Evolutionary conservation across 192 early-diverging fungal species (phyloP), one percentile per base, ranked within the genome.

Genomic region (Chytriomyces hyalinus): DNA sequence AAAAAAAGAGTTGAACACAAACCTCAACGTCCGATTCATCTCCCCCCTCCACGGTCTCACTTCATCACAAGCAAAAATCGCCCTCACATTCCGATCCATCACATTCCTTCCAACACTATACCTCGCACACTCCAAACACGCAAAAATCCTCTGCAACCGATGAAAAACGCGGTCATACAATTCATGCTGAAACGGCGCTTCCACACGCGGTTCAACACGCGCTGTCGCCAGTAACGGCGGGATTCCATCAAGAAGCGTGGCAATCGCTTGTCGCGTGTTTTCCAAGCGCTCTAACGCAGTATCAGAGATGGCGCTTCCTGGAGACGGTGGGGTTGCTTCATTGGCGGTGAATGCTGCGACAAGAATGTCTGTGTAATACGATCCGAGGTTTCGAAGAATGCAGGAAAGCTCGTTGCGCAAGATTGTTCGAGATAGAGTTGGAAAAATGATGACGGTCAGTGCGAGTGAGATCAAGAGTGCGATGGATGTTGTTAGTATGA

Each of bases 11-110:
- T 13, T n/a, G 0, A 26, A 36, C 10, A 28, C 63, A 24, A 1
- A 65, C 63, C 65, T 26, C 4, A 36, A 46, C 11, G 43, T 43
- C 47, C 47, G 65, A 67, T 67, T 67, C 65, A 67, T 67, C 43
- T 67, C 65, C 28, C 65, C 65, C 2, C 65, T 36, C 65, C 65
- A 67, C 65, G 65, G 65, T 48, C 45, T 36, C 22, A 67, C 28
- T 46, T 11, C 8, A 11, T 46, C 44, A 36, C 65, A 17, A 15
- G 24, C 65, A 48, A 46, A 67, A 8, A 67, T 46, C 15, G 15
- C 24, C 3, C 65, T 26, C 28, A 67, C 65, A 22, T 67, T 46
- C 44, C 10, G 36, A 15, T 36, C 65, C 24, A 67, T 46, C 22
- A 48, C 43, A 11, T 46, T 36, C 13, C 11, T 46, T 17, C 65